phyloP scores from a whole-genome alignment of 495 filamentous ascomycete species.

The Podospora comata region DNA sequence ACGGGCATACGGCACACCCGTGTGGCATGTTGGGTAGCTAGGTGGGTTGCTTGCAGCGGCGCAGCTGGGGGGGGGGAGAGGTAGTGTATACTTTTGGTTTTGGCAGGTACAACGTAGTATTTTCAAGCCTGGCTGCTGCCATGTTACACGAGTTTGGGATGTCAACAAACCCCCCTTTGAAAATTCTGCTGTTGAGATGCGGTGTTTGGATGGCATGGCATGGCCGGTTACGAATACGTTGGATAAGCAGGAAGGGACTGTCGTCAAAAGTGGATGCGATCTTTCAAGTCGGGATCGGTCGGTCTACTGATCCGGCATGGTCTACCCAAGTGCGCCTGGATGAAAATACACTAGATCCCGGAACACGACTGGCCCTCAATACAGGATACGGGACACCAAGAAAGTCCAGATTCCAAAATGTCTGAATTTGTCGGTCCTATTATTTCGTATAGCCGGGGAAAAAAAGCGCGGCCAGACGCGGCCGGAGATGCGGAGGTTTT shows the following conservation, averaged over 20 bases:
- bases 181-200: background rate
- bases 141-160: too few species aligned
- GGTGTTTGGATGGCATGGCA: too few species aligned
- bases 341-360: background rate
- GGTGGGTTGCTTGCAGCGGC: background rate
- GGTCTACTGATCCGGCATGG: background rate
- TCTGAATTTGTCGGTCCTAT: background rate
- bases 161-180: too few species aligned
- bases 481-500: background rate
- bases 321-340: too few species aligned
- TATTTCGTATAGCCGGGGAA: background rate
- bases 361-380: background rate
- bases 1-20: background rate
- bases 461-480: background rate
- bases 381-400: background rate
- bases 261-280: background rate
- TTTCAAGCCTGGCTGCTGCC: too few species aligned
- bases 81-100: too few species aligned
- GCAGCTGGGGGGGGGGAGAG: background rate
- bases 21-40: too few species aligned
- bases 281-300: background rate
- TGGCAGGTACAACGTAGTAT: too few species aligned
- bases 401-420: background rate
- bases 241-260: background rate
- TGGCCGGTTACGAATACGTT: too few species aligned